Evolutionary conservation across 345 rosid genomes (phyloP).

Genomic region (Eucalyptus melliodora): DNA sequence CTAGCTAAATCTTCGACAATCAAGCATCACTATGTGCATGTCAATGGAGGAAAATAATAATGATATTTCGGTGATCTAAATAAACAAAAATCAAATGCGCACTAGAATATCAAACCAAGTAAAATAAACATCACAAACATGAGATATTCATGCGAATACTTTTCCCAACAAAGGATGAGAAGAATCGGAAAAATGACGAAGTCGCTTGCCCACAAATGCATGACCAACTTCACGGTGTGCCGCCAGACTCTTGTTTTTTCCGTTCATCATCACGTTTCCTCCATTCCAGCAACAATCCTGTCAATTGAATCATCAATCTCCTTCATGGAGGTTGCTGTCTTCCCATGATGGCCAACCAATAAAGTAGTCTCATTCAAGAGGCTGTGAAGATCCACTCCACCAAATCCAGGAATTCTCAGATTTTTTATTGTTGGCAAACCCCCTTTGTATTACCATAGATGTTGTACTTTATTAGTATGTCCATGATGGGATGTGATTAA

Average conservation of each 20-base stretch:
- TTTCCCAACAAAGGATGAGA: not conserved
- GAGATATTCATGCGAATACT: not conserved
- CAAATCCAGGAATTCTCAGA: constrained; percentile 80
- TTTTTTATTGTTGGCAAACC: not conserved
- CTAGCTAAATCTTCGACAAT: not conserved
- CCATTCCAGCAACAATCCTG: constrained; percentile 94
- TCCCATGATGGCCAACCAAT: constrained; percentile 76
- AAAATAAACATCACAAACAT: not conserved
- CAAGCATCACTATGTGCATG: not conserved
- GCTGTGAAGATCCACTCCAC: constrained; percentile 92
- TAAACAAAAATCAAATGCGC: not conserved
- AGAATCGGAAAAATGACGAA: not conserved
- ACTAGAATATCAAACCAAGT: not conserved
- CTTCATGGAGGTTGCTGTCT: constrained; percentile 67
- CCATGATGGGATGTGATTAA: too few species aligned
- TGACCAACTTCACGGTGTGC: constrained; percentile 97
- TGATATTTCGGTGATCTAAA: not conserved
- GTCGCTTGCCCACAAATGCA: constrained; percentile 65
- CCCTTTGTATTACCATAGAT: not conserved
- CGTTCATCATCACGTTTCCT: constrained; percentile 85
- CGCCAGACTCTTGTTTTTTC: constrained; percentile 86
- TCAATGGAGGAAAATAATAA: not conserved
- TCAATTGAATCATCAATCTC: constrained; percentile 94
- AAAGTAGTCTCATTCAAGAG: constrained; percentile 87
- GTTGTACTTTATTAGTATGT: too few species aligned